Conservation (phyloP, 108 stramenopile species). For the Cyclostephanos tholiformis region DNA sequence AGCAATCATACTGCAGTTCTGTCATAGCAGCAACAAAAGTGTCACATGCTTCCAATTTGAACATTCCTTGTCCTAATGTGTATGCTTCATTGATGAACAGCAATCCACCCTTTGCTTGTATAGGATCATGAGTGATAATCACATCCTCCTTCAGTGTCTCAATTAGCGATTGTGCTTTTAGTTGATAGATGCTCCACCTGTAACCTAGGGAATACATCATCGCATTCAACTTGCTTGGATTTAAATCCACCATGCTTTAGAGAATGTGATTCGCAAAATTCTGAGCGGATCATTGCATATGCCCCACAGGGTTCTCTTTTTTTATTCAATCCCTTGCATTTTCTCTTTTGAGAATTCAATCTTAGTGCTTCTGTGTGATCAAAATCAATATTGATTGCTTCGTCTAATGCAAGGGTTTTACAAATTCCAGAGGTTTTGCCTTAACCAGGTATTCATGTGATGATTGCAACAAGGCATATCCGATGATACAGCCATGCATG, state of each 20-base stretch:
- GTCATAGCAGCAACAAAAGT: constrained; percentile 57
- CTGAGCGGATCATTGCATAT: constrained; percentile 17
- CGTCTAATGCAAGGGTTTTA: background rate
- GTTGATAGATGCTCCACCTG: background rate
- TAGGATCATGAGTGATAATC: background rate
- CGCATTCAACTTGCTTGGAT: constrained; percentile 12
- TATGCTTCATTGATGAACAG: constrained; percentile 85
- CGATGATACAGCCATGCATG: constrained; percentile 17
- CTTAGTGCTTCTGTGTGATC: background rate
- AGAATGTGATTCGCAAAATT: constrained; percentile 33
- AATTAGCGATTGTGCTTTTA: background rate
- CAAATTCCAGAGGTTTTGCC: background rate
- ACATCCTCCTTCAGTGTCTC: background rate
- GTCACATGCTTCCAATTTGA: constrained; percentile 54
- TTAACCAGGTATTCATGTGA: constrained; percentile 3
- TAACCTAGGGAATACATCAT: background rate
- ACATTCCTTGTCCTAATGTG: constrained; percentile 45
- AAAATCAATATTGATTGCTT: background rate
- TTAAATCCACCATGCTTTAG: constrained; percentile 26
- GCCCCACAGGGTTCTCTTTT: constrained; percentile 27
- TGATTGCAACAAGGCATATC: constrained; percentile 18
- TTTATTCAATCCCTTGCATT: constrained; percentile 27
- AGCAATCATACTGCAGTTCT: constrained; percentile 49
- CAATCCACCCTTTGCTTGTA: constrained; percentile 57
- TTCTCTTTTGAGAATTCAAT: background rate